Evolutionary conservation across 768 basidiomycete species (phyloP).

Genomic region (Strobilomyces dryophilus): DNA sequence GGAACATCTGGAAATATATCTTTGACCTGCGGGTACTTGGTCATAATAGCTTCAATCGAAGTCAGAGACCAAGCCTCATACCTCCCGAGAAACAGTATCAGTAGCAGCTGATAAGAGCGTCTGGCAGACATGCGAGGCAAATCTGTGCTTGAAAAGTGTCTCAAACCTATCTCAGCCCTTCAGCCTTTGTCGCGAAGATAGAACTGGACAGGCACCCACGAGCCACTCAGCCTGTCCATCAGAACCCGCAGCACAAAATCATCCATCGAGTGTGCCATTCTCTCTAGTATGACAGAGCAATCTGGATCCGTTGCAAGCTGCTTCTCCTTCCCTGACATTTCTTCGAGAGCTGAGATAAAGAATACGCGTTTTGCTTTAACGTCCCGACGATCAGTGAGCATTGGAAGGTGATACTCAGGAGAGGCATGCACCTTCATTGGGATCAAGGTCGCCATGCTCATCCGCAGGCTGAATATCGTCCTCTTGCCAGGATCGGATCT

Average conservation of each 20-base stretch:
- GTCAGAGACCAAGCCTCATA: conserved; percentile 23
- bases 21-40: conserved; percentile 38
- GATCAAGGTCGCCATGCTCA: conserved; percentile 48
- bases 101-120: conserved; percentile 70
- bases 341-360: conserved; percentile 75
- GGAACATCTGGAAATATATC: conserved; percentile 50
- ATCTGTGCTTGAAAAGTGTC: conserved; percentile 69
- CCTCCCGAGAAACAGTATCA: conserved; percentile 69
- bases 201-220: conserved; percentile 51
- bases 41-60: neutral
- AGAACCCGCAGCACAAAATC: conserved; percentile 94
- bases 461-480: conserved; percentile 40
- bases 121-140: conserved; percentile 94
- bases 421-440: conserved; percentile 59
- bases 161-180: conserved; percentile 46
- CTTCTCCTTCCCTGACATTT: conserved; percentile 86
- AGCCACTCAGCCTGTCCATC: conserved; percentile 79
- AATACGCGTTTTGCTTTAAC: conserved; percentile 67
- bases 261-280: conserved; percentile 91
- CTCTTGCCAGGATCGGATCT: conserved; percentile 82
- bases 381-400: neutral
- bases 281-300: conserved; percentile 84
- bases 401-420: neutral
- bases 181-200: conserved; percentile 5
- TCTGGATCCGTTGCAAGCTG: conserved; percentile 92